Conservation (phyloP, 2,329 filamentous ascomycete genomes). For the Alternaria angustiovoidea region DNA sequence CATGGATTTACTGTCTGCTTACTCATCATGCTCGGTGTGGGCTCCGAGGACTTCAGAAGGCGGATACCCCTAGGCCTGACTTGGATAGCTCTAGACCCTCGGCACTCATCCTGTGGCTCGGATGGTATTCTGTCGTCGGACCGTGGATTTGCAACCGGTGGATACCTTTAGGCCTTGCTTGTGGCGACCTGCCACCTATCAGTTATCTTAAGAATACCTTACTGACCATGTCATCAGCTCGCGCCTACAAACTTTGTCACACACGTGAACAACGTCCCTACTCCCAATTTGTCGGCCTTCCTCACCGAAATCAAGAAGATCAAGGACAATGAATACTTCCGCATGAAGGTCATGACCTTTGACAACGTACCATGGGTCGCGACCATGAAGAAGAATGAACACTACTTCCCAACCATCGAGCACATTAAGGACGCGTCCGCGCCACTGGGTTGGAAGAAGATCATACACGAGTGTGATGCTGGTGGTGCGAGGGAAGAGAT, state of each 20-base stretch:
- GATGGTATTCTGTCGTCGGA: background rate
- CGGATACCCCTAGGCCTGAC: background rate
- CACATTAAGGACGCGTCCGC: constrained; percentile 65
- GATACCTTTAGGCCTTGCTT: background rate
- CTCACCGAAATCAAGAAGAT: constrained; percentile 84
- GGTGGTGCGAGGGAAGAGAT: constrained; percentile 46
- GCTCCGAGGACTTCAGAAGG: no score
- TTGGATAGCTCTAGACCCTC: constrained; percentile 10
- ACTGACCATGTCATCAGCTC: constrained; percentile 66
- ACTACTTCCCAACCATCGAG: constrained; percentile 80
- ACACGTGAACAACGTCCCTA: constrained; percentile 88
- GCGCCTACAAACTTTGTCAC: constrained; percentile 98
- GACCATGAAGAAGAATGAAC: constrained; percentile 99
- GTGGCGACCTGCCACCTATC: background rate
- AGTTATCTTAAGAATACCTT: background rate
- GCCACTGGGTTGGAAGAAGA: constrained; percentile 65
- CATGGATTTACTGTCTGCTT: background rate
- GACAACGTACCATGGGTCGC: constrained; percentile 99
- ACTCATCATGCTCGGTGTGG: no score
- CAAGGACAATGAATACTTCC: constrained; percentile 97
- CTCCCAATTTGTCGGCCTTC: constrained; percentile 82
- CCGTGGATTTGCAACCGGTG: background rate
- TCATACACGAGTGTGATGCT: constrained; percentile 62
- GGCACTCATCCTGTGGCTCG: background rate
- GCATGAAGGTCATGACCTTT: constrained; percentile 95